Base-by-base conservation (phyloP, 2,329 filamentous ascomycete genomes). In the Talaromyces albobiverticillius region DNA sequence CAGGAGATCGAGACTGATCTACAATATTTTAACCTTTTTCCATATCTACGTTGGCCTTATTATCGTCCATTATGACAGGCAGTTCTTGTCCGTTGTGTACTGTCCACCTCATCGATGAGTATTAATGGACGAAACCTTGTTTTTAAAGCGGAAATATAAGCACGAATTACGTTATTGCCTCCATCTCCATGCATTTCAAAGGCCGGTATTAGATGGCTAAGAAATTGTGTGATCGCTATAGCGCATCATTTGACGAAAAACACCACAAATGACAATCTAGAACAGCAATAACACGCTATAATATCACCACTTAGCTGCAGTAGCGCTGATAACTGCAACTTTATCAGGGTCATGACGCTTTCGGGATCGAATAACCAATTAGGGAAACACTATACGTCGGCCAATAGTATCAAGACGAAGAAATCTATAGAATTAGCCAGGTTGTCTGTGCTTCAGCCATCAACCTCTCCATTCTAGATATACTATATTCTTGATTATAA, bases 351-450 rank as follows among this genome's bases (percentile, higher is more conserved):
- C n/a, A 38, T 38, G 6, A 20, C 34, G 34, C 32, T 49, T 43
- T 20, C 53, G 46, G 53, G 53, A 55, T 51, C 16, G 32, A 36
- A 55, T 55, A 51, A 45, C 46, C 53, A 22, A 55, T 29, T 31
- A 29, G 26, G 53, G 53, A 16, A 55, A 46, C 47, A 25, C 25
- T 29, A 50, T 55, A 49, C 53, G 38, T 31, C 34, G 10, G 22
- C 53, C 53, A 55, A 46, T 55, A 34, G 25, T n/a, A n/a, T n/a
- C 31, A 38, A 29, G 16, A 9, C 3, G 16, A 38, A 50, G n/a
- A 7, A 20, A 40, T 34, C 22, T 25, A 16, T 42, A 51, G 38
- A 51, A 51, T 43, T 16, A 32, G 8, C 36, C 1, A 11, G 4
- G 41, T 42, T 16, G 23, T 40, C 22, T 42, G 25, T 38, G 14